These are phyloP conservation scores for Leersia perrieri DNA, from an alignment of 176 grass and related monocot genomes.

Conservation along the genomic window DNA sequence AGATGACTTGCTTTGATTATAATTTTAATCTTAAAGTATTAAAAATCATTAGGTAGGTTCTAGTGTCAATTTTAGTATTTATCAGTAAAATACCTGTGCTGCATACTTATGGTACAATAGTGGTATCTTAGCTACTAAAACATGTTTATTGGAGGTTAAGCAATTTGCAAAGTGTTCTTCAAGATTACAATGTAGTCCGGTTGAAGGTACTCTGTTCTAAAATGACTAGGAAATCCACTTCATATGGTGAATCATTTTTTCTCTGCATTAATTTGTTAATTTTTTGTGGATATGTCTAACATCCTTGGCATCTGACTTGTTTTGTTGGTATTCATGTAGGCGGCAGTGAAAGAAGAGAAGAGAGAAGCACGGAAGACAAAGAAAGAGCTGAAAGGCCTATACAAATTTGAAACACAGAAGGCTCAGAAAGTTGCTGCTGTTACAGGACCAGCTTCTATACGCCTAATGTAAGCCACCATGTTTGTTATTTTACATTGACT, in stretches of 20 bases:
- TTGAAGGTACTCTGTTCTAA: neutral
- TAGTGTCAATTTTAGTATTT: neutral
- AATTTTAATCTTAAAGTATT: neutral
- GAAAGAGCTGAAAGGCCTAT: conserved; percentile 92
- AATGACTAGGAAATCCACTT: neutral
- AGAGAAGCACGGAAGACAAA: conserved; percentile 75
- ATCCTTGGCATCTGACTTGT: neutral
- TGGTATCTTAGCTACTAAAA: neutral
- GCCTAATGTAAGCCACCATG: conserved; percentile 55
- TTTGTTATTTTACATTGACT: neutral
- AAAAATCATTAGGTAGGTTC: neutral
- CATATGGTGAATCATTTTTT: neutral
- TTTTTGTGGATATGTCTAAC: neutral
- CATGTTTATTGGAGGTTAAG: conserved; percentile 6
- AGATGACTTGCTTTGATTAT: neutral
- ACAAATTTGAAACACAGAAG: conserved; percentile 76
- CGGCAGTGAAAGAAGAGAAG: conserved; percentile 76
- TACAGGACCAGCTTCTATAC: conserved; percentile 77
- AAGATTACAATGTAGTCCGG: neutral
- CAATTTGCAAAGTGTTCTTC: neutral
- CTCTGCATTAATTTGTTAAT: neutral
- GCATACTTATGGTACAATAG: neutral
- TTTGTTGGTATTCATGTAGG: conserved; percentile 36
- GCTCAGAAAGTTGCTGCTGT: conserved; percentile 90
- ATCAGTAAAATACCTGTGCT: neutral